Conservation (phyloP, 2,329 filamentous ascomycete genomes). For the Dactylellina drechsleri region DNA sequence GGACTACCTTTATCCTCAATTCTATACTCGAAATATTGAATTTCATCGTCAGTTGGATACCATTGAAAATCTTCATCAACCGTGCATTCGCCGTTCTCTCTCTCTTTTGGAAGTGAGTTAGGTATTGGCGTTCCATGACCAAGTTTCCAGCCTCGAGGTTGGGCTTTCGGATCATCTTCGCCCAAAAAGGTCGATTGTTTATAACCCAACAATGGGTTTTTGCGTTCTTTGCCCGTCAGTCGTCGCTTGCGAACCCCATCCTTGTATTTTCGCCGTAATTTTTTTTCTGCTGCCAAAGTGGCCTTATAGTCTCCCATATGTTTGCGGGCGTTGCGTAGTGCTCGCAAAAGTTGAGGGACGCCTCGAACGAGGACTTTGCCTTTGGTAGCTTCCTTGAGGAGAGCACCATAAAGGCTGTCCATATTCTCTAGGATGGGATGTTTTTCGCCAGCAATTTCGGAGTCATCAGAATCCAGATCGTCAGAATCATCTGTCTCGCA, state of each 20-base stretch:
- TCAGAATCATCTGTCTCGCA: neutral
- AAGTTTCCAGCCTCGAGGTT: neutral
- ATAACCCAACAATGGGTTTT: neutral
- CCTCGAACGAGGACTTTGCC: conserved; percentile 20
- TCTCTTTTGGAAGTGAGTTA: neutral
- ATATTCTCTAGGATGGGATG: conserved; percentile 37
- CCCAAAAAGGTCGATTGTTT: neutral
- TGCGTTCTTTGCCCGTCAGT: neutral
- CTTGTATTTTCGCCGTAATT: neutral
- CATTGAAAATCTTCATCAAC: conserved; percentile 12
- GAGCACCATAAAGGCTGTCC: conserved; percentile 25
- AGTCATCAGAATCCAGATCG: conserved; percentile 7
- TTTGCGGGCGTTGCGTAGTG: conserved; percentile 11
- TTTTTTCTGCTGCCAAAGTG: conserved; percentile 8
- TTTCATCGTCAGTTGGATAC: conserved; percentile 20
- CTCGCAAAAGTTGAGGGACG: conserved; percentile 14
- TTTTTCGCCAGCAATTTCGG: conserved; percentile 13
- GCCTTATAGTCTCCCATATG: conserved; percentile 28
- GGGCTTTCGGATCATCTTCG: neutral
- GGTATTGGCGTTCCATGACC: neutral
- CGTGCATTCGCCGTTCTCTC: neutral
- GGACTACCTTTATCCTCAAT: conserved; percentile 5
- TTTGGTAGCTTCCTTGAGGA: conserved; percentile 2
- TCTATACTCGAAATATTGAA: conserved; percentile 1
- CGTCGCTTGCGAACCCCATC: neutral